Conservation (phyloP, 2,329 filamentous ascomycete genomes). For the Aureobasidium sp. region DNA sequence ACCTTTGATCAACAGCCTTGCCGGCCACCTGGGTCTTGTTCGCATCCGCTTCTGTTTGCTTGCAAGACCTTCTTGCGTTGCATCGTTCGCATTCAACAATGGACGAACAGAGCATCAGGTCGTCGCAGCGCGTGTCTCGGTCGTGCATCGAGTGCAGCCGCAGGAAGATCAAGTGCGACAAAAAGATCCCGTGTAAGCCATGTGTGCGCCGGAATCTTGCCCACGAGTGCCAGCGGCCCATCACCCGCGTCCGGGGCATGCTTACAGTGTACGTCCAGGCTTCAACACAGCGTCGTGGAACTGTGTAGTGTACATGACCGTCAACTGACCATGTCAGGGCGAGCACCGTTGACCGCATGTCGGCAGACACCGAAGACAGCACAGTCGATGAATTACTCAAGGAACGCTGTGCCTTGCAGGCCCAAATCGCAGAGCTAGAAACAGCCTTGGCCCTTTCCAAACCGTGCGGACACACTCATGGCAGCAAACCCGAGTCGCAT, state of each 20-base stretch:
- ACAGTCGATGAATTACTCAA: constrained; percentile 8
- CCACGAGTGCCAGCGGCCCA: constrained; percentile 14
- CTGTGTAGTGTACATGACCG: neutral
- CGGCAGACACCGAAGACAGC: neutral
- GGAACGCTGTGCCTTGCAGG: constrained; percentile 9
- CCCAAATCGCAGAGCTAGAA: constrained; percentile 11
- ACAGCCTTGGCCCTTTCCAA: constrained; percentile 8
- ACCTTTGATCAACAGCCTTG: neutral
- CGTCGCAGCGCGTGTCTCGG: constrained; percentile 7
- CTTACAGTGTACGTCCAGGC: constrained; percentile 10
- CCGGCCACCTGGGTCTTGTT: neutral
- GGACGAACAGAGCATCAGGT: constrained; percentile 8
- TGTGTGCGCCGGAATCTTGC: constrained; percentile 13
- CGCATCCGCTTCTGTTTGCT: neutral
- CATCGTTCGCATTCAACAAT: neutral
- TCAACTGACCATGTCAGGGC: neutral
- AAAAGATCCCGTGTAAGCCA: constrained; percentile 13
- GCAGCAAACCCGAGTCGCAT: neutral
- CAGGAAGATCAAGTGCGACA: constrained; percentile 16
- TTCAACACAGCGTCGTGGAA: neutral
- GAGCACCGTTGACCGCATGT: neutral
- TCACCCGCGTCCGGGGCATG: constrained; percentile 11
- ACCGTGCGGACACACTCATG: constrained; percentile 1
- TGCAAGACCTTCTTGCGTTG: neutral
- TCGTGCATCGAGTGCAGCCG: constrained; percentile 14